A percentile compares a stretch with the other conserved stretches of the same genome.
These are phyloP conservation scores for Apiotrichum siamense DNA, from an alignment of 1,284 basidiomycete genomes.

Conservation along the genomic window DNA sequence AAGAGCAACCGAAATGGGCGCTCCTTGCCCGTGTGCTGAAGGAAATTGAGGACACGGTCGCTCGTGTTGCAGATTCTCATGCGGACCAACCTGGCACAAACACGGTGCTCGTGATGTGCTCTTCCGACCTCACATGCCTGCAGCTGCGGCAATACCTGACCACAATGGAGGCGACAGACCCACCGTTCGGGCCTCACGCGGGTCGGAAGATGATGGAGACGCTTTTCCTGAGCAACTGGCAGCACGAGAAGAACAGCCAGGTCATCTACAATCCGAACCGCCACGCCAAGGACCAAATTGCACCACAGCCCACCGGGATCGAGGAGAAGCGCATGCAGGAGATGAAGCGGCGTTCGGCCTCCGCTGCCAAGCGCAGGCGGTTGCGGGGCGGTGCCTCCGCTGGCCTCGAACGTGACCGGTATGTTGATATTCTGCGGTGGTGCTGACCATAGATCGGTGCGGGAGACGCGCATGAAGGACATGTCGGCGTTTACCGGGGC, in stretches of 20 bases:
- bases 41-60: conserved; percentile 85
- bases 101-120: conserved; percentile 81
- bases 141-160: conserved; percentile 73
- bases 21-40: conserved; percentile 76
- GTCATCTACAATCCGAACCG: conserved; percentile 27
- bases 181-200: conserved; percentile 45
- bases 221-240: conserved; percentile 45
- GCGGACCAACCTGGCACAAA: conserved; percentile 60
- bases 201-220: conserved; percentile 68
- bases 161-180: conserved; percentile 56
- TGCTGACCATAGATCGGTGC: conserved; percentile 19
- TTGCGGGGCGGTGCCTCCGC: conserved; percentile 31
- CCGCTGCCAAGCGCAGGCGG: conserved; percentile 54
- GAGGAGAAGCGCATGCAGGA: conserved; percentile 25
- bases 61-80: conserved; percentile 33
- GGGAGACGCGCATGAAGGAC: conserved; percentile 32
- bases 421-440: too few relatives aligned
- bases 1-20: conserved; percentile 93
- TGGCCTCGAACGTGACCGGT: neutral
- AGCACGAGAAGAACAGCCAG: conserved; percentile 41
- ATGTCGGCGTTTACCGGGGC: conserved; percentile 34
- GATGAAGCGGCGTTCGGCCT: conserved; percentile 36
- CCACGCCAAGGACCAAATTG: conserved; percentile 31
- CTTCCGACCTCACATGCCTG: conserved; percentile 67
- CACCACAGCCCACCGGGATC: conserved; percentile 26